Conservation (phyloP, 208 protist species). For the Tritrichomonas foetus region DNA sequence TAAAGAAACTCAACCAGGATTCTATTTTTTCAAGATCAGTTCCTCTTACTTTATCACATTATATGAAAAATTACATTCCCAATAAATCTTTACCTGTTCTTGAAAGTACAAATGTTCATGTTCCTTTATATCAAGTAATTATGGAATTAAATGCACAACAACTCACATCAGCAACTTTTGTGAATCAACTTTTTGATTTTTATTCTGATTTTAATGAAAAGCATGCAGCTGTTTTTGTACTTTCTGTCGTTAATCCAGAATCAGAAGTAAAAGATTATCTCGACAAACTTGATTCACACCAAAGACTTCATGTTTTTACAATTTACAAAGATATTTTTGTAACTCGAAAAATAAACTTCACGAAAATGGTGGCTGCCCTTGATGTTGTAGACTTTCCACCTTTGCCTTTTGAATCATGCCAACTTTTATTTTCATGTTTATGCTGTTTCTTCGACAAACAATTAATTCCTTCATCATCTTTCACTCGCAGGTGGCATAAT, state of each 20-base stretch:
- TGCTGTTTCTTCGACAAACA: neutral
- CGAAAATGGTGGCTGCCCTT: neutral
- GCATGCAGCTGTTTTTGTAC: neutral
- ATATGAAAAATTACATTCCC: too few relatives aligned
- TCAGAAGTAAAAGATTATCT: neutral
- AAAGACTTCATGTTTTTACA: neutral
- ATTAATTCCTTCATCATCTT: neutral
- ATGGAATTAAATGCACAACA: too few relatives aligned
- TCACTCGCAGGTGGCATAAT: neutral
- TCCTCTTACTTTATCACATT: too few relatives aligned
- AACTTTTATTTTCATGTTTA: neutral
- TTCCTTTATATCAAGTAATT: too few relatives aligned
- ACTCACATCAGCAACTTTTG: too few relatives aligned
- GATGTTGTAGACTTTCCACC: neutral
- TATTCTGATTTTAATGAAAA: slow-evolving; percentile 21
- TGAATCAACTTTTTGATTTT: neutral
- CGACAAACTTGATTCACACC: neutral
- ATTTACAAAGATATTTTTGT: slow-evolving; percentile 21
- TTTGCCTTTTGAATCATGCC: neutral
- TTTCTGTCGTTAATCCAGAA: neutral
- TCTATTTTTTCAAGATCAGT: too few relatives aligned
- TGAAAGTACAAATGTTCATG: too few relatives aligned
- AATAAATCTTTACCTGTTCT: too few relatives aligned
- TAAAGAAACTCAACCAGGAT: too few relatives aligned
- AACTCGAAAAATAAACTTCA: neutral